phyloP scores from a whole-genome alignment of 2,329 filamentous ascomycete species.

The Cryphonectria japonica region DNA sequence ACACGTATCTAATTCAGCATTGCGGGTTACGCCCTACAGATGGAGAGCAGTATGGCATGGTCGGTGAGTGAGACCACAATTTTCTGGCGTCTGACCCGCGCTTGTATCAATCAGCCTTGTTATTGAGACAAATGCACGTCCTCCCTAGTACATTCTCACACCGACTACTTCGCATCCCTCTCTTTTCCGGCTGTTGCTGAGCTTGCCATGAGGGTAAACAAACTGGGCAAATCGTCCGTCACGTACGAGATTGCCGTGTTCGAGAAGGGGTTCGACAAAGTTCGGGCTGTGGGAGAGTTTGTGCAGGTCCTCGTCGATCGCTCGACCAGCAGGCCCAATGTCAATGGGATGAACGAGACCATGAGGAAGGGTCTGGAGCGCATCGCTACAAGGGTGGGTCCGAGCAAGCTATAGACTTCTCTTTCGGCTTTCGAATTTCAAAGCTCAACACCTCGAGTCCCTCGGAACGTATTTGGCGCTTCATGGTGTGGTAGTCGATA shows the following conservation, averaged over 20 bases:
- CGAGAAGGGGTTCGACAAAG: constrained; percentile 69
- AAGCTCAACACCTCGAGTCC: background rate
- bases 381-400: constrained; percentile 46
- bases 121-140: background rate
- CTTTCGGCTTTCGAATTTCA: background rate
- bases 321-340: constrained; percentile 67
- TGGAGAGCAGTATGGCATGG: constrained; percentile 76
- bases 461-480: background rate
- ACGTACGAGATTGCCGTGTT: constrained; percentile 91
- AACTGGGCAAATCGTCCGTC: constrained; percentile 83
- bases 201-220: constrained; percentile 79
- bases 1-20: constrained; percentile 81
- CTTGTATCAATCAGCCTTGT: background rate
- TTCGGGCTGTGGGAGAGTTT: constrained; percentile 84
- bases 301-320: constrained; percentile 84
- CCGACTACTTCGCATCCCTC: constrained; percentile 81
- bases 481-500: background rate
- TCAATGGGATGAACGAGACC: constrained; percentile 63
- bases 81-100: background rate
- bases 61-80: constrained; percentile 40
- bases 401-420: constrained; percentile 34
- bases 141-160: constrained; percentile 71
- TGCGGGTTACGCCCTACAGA: constrained; percentile 74
- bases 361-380: constrained; percentile 64
- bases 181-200: constrained; percentile 83